A percentile compares a stretch with the other conserved stretches of the same genome.
Conservation (phyloP, 2,329 filamentous ascomycete species). For the Magnaporthales sp. region DNA sequence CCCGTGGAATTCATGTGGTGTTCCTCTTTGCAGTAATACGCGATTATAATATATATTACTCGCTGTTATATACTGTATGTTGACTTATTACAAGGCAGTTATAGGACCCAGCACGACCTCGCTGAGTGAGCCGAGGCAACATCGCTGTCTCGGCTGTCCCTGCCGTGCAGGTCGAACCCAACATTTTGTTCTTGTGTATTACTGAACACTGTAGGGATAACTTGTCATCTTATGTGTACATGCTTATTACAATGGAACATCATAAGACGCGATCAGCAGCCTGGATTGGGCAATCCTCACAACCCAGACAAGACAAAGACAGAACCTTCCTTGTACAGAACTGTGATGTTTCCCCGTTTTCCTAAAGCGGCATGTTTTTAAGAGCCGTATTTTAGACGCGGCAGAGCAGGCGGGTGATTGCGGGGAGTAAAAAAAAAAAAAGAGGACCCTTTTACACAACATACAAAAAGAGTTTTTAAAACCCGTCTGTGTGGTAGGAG, state of each 20-base stretch:
- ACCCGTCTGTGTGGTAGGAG: not conserved
- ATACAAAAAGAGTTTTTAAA: not conserved
- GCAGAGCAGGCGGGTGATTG: not conserved
- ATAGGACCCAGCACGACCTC: not conserved
- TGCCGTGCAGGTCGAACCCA: too few relatives aligned
- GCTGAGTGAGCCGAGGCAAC: not conserved
- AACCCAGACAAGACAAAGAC: not conserved
- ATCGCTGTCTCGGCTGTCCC: not conserved
- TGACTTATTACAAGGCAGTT: not conserved
- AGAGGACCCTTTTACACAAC: not conserved
- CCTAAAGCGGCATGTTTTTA: not conserved
- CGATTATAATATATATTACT: not conserved
- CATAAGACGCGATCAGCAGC: not conserved
- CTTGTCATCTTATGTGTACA: too few relatives aligned
- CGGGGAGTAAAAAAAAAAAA: not conserved
- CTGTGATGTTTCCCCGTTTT: not conserved
- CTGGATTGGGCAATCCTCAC: not conserved
- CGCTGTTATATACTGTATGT: not conserved
- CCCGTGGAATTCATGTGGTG: not conserved
- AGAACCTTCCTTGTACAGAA: not conserved
- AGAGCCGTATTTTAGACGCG: not conserved
- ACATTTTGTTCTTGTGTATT: too few relatives aligned
- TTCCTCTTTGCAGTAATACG: not conserved
- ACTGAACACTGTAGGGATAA: too few relatives aligned
- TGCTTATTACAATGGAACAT: too few relatives aligned